Evolutionary conservation across 2,329 filamentous ascomycete genomes (phyloP), one percentile per base, ranked within the genome.

Genomic region (Teratosphaeria destructans): DNA sequence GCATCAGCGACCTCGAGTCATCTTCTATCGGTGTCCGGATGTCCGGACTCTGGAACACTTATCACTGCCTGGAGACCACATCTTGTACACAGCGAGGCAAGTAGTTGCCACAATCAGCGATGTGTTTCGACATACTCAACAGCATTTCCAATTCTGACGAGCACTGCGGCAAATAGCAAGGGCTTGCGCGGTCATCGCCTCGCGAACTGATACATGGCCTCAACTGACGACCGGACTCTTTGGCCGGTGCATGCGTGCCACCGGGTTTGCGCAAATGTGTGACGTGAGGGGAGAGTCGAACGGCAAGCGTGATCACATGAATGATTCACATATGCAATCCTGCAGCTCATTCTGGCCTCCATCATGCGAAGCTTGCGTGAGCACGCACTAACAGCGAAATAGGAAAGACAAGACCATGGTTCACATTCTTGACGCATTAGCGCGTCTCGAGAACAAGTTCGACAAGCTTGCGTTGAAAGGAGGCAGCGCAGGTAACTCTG

Each of bases 351-450:
- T 19, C 29, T 27, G 12, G 32, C 10, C 43, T 26, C 14, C 3
- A 32, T 54, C 8, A n/a, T 12, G 3, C n/a, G 23, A 16, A 43
- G 8, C 5, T n/a, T n/a, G 27, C 16, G 52, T 32, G 52, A 16
- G n/a, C 23, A 2, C 23, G 19, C 11, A 54, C 32, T 54, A 14
- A 54, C 26, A 52, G 23, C 29, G 37, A 49, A 47, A 35, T 66
- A 85, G 82, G 68, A 85, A 85, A 72, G 83, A 85, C 68, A 84
- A 82, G 71, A 85, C 82, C 2, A 74, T 85, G 64, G 77, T 82
- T 52, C 81, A 85, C 66, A 85, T 85, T 57, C 73, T 85, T 34
- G 81, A 84, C 55, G 76, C 79, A 11, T 73, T 85, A 57, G 81
- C 79, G 62, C 75, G 72, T 57, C 72, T 85, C 53, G 82, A 85